Conservation (phyloP, 2,329 filamentous ascomycete species). For the Xylariaceae sp. region DNA sequence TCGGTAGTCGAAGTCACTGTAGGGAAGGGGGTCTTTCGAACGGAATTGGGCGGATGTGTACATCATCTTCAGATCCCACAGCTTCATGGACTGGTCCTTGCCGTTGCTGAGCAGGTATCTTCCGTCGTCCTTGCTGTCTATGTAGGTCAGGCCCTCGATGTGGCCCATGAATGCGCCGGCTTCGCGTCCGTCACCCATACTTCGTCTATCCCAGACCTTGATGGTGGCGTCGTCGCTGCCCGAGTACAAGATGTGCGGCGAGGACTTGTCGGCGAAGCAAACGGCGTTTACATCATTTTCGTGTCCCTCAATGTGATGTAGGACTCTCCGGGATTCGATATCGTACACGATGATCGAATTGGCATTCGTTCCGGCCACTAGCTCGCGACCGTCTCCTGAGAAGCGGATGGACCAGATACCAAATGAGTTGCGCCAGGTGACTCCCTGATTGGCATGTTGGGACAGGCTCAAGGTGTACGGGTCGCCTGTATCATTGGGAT, state of each 20-base stretch:
- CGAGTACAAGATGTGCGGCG: conserved; percentile 91
- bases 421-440: conserved; percentile 38
- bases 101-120: conserved; percentile 87
- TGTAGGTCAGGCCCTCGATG: conserved; percentile 60
- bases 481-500: conserved; percentile 73
- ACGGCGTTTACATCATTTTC: conserved; percentile 91
- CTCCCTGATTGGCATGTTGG: conserved; percentile 33
- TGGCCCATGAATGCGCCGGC: conserved; percentile 63
- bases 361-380: conserved; percentile 81
- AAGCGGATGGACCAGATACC: conserved; percentile 89
- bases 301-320: conserved; percentile 74
- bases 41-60: conserved; percentile 64
- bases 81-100: conserved; percentile 95
- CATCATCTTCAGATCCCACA: conserved; percentile 92
- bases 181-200: conserved; percentile 75
- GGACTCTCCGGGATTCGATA: conserved; percentile 69
- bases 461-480: conserved; percentile 74
- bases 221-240: conserved; percentile 91
- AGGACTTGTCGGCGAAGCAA: conserved; percentile 83
- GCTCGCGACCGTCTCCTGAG: conserved; percentile 82
- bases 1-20: conserved; percentile 68
- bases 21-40: conserved; percentile 48
- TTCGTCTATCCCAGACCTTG: conserved; percentile 93
- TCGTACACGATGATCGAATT: conserved; percentile 84
- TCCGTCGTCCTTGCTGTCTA: conserved; percentile 65